phyloP scores from a whole-genome alignment of 495 filamentous ascomycete species.

The Cercophora sp. region DNA sequence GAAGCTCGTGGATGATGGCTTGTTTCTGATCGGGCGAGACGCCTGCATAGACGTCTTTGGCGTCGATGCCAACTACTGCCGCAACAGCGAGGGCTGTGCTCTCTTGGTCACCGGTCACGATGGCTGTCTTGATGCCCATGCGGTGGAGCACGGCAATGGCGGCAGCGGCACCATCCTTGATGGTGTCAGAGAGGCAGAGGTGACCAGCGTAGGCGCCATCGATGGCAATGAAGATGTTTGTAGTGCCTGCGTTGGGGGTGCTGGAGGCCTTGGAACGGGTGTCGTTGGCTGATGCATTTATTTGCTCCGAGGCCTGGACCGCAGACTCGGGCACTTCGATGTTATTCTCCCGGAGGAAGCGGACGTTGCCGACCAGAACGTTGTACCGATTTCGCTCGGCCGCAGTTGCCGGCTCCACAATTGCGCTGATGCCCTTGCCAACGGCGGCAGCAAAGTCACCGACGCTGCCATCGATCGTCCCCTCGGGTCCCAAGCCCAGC shows the following conservation, averaged over 20 bases:
- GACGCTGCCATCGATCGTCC: slow-evolving; percentile 72
- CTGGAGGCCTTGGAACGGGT: slow-evolving; percentile 28
- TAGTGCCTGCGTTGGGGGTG: slow-evolving; percentile 59
- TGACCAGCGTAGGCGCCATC: slow-evolving; percentile 74
- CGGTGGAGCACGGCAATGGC: slow-evolving; percentile 76
- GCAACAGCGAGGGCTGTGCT: slow-evolving; percentile 81
- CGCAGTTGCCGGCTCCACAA: slow-evolving; percentile 69
- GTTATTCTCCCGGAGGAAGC: slow-evolving; percentile 65
- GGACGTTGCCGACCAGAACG: slow-evolving; percentile 77
- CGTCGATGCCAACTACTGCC: slow-evolving; percentile 72
- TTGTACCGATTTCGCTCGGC: slow-evolving; percentile 64
- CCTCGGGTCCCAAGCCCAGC: slow-evolving; percentile 67
- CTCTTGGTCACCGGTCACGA: slow-evolving; percentile 90
- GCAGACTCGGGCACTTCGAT: slow-evolving; percentile 62
- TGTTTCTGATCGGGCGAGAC: slow-evolving; percentile 87
- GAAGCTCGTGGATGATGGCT: slow-evolving; percentile 70
- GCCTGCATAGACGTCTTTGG: slow-evolving; percentile 70
- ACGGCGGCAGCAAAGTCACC: slow-evolving; percentile 80
- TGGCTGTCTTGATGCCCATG: slow-evolving; percentile 79
- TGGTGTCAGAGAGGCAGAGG: slow-evolving; percentile 78
- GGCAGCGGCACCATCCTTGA: slow-evolving; percentile 83
- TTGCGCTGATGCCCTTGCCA: slow-evolving; percentile 79
- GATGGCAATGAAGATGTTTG: slow-evolving; percentile 88
- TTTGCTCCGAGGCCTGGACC: slow-evolving; percentile 50
- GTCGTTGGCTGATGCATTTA: slow-evolving; percentile 43